phyloP scores from a whole-genome alignment of 306 rosid genomes.

The Vigna reflexopilosa region DNA sequence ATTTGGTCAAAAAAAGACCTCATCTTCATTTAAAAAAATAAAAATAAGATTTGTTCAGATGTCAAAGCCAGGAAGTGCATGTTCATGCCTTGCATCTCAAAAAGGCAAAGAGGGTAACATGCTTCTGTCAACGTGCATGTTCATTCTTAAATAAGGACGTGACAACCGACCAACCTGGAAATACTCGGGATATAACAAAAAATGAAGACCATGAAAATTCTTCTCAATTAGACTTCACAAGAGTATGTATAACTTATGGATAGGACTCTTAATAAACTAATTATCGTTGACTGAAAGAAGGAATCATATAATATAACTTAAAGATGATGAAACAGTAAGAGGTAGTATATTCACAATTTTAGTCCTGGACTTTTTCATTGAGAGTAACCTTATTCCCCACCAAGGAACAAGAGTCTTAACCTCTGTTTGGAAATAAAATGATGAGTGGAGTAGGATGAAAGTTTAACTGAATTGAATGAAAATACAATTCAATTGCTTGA shows the following conservation, averaged over 20 bases:
- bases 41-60: constrained; percentile 35
- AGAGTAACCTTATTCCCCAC: neutral
- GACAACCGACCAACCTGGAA: constrained; percentile 23
- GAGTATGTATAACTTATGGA: constrained; percentile 9
- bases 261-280: constrained; percentile 16
- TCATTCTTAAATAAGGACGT: constrained; percentile 45
- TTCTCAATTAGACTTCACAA: neutral
- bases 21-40: constrained; percentile 3
- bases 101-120: constrained; percentile 64
- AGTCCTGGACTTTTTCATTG: constrained; percentile 11
- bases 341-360: constrained; percentile 3
- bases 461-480: neutral
- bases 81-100: constrained; percentile 59
- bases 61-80: constrained; percentile 61
- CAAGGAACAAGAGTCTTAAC: neutral
- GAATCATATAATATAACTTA: constrained; percentile 7
- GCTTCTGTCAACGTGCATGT: constrained; percentile 82
- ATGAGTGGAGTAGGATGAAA: neutral
- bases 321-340: constrained; percentile 16
- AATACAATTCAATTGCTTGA: neutral
- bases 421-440: neutral
- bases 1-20: constrained; percentile 62
- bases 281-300: neutral
- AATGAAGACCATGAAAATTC: constrained; percentile 10
- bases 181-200: constrained; percentile 19